Conservation (phyloP, 2,329 filamentous ascomycete genomes). For the Aspergillus cejpii region DNA sequence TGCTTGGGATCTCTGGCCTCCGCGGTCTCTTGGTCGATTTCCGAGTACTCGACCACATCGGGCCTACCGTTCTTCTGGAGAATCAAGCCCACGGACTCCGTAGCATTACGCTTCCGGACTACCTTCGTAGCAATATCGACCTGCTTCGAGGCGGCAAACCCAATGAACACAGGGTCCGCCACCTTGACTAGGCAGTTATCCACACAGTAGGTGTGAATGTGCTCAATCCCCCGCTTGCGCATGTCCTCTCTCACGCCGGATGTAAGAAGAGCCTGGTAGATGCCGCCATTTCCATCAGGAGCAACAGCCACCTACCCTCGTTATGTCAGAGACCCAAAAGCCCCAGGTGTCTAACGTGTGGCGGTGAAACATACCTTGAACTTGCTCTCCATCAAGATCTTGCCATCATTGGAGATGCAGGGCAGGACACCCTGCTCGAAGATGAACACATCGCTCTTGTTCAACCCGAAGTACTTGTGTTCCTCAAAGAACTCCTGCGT, state of each 20-base stretch:
- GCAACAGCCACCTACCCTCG: constrained; percentile 69
- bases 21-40: constrained; percentile 84
- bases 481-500: constrained; percentile 92
- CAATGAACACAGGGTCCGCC: constrained; percentile 92
- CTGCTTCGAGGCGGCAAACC: constrained; percentile 78
- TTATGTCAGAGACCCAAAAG: constrained; percentile 4
- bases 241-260: constrained; percentile 80
- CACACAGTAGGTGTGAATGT: constrained; percentile 96
- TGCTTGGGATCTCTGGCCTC: constrained; percentile 81
- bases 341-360: background rate
- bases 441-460: constrained; percentile 76
- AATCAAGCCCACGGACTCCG: constrained; percentile 91
- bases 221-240: constrained; percentile 79
- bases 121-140: constrained; percentile 98
- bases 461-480: constrained; percentile 83
- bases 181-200: constrained; percentile 99
- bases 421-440: constrained; percentile 97
- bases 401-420: constrained; percentile 94
- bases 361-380: constrained; percentile 52
- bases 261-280: constrained; percentile 84
- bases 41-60: constrained; percentile 96
- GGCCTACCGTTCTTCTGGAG: constrained; percentile 91
- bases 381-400: constrained; percentile 90
- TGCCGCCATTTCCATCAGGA: constrained; percentile 92
- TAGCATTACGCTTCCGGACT: constrained; percentile 95